Base-by-base conservation (phyloP, 2,329 filamentous ascomycete species). In the Gaeumannomyces tritici region DNA sequence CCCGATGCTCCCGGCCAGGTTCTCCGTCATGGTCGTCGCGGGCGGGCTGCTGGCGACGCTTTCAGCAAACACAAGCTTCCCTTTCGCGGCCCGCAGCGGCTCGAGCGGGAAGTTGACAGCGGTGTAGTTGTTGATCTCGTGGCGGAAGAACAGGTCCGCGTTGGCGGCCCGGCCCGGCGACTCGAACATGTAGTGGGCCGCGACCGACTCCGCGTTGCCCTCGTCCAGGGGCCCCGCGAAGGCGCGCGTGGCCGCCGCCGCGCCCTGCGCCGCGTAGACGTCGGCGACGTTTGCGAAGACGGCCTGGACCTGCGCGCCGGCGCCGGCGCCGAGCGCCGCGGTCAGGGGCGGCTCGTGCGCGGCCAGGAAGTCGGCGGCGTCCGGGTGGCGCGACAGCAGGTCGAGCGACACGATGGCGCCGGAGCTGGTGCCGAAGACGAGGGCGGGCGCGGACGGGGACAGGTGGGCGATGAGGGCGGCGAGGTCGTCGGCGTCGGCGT, bases 401-500 rank as follows among this genome's bases (percentile, higher is more conserved):
- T 62, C 62, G 26, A 61, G 54, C 21, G 62, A 61, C 11, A 67
- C 64, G 27, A 66, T 61, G 47, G 66, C 66, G n/a, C 64, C 65
- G 26, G 62, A 64, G 27, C 64, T 67, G 29, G 62, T 64, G 26
- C 66, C 64, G n/a, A 66, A 64, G 59, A 66, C 64, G 6, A 62
- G 27, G 8, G 47, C 65, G 18, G 65, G 64, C 15, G 60, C 26
- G 18, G 56, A 51, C 42, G 26, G 33, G 4, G 62, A 62, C 12
- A 67, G 33, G 24, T 66, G 31, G 26, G 55, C 24, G 42, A 66
- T 65, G 4, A 71, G 67, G 7, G 35, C 61, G 2, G 65, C 63
- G 13, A 71, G 68, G 61, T 74, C 72, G 58, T 73, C 67, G 47
- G 68, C 72, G 59, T 74, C 72, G 35, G 65, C 66, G 9, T 65